A percentile compares a stretch with the other conserved stretches of the same genome.
Evolutionary conservation across 2,329 filamentous ascomycete genomes (phyloP).

Genomic region (Colletotrichum sp.): DNA sequence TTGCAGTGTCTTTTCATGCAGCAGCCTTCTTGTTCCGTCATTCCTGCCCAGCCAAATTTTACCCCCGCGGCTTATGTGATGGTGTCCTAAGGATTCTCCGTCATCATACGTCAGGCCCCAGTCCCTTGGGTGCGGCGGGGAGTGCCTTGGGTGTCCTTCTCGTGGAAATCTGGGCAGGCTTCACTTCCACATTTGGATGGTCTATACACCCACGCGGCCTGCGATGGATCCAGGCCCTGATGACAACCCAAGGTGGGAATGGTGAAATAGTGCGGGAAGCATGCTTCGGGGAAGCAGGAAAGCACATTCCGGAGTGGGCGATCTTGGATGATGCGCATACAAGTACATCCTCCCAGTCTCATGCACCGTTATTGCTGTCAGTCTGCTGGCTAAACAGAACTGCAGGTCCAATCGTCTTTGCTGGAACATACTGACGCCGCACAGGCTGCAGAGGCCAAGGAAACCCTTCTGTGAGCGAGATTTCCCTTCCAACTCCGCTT

Average conservation of each 20-base stretch:
- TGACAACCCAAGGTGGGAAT: conserved; percentile 33
- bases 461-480: conserved; percentile 10
- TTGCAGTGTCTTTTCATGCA: background rate
- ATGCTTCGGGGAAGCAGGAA: conserved; percentile 44
- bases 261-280: conserved; percentile 42
- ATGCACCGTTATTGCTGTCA: conserved; percentile 35
- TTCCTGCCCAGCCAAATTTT: background rate
- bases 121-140: conserved; percentile 7
- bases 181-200: conserved; percentile 10
- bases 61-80: conserved; percentile 12
- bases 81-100: conserved; percentile 10
- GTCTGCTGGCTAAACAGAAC: conserved; percentile 31
- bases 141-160: background rate
- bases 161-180: conserved; percentile 2
- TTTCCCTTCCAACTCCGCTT: conserved; percentile 10
- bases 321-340: conserved; percentile 44
- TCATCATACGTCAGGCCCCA: conserved; percentile 23
- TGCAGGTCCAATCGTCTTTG: conserved; percentile 16
- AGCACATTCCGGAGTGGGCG: conserved; percentile 39
- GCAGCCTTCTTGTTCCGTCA: background rate
- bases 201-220: conserved; percentile 12
- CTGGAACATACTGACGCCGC: background rate
- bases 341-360: conserved; percentile 23
- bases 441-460: conserved; percentile 6
- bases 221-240: conserved; percentile 38